Percentiles rank a stretch among this genome's conserved stretches.
Evolutionary conservation across 495 filamentous ascomycete species (phyloP).

Genomic region (Amphirosellinia nigrospora): DNA sequence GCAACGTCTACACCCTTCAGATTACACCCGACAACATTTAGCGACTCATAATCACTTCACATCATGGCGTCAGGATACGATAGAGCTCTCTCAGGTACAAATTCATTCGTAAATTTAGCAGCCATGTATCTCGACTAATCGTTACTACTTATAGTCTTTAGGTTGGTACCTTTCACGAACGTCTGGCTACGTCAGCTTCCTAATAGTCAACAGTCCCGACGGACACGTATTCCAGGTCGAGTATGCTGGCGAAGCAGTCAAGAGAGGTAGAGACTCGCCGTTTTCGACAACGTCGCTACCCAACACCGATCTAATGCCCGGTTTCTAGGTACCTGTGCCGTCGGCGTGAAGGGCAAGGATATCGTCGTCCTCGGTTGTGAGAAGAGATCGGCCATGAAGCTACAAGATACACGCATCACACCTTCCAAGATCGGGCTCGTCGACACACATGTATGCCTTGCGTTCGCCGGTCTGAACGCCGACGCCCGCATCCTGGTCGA

Average conservation of each 20-base stretch:
- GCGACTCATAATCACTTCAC: conserved; percentile 24
- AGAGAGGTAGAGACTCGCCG: conserved; percentile 71
- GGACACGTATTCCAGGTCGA: conserved; percentile 99
- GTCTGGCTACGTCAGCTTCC: conserved; percentile 30
- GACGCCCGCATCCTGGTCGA: conserved; percentile 97
- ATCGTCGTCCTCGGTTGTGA: conserved; percentile 97
- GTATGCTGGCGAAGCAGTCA: conserved; percentile 98
- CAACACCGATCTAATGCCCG: conserved; percentile 10
- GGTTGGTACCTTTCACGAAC: conserved; percentile 55
- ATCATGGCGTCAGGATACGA: conserved; percentile 88
- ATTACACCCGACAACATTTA: conserved; percentile 21
- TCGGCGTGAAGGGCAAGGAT: conserved; percentile 93
- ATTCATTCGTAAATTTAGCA: conserved; percentile 26
- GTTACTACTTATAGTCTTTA: conserved; percentile 62
- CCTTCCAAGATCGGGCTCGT: conserved; percentile 96
- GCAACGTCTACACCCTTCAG: conserved; percentile 22
- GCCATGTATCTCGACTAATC: conserved; percentile 45
- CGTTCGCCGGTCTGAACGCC: conserved; percentile 95
- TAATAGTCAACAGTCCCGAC: conserved; percentile 76
- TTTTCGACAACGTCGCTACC: background rate
- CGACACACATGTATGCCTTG: conserved; percentile 94
- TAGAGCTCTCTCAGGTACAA: conserved; percentile 90
- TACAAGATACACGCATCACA: conserved; percentile 98
- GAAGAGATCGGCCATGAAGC: conserved; percentile 98
- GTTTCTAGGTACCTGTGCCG: conserved; percentile 86